phyloP scores from a whole-genome alignment of 2,329 filamentous ascomycete genomes.

The Graphiopsis chlorocephala region DNA sequence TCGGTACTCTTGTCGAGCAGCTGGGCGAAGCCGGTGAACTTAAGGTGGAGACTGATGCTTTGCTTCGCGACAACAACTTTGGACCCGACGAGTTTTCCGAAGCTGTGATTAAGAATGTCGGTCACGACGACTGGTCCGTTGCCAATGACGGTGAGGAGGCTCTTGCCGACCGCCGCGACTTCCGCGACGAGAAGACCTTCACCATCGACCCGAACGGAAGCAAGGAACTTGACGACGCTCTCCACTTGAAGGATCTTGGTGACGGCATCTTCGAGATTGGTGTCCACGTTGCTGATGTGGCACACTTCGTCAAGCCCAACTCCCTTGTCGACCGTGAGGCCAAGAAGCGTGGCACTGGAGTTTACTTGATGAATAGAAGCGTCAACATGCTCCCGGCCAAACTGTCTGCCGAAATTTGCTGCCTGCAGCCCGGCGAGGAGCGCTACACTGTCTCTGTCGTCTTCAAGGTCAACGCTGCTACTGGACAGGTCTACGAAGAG shows the following conservation, averaged over 20 bases:
- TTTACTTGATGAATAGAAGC: constrained; percentile 88
- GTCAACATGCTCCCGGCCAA: constrained; percentile 84
- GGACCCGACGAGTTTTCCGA: constrained; percentile 96
- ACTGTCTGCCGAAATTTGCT: constrained; percentile 83
- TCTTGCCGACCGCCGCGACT: constrained; percentile 77
- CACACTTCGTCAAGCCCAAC: constrained; percentile 95
- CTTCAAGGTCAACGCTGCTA: constrained; percentile 82
- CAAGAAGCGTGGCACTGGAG: constrained; percentile 94
- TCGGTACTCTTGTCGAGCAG: constrained; percentile 95
- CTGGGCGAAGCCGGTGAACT: constrained; percentile 96
- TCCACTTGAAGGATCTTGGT: constrained; percentile 80
- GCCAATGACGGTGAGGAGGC: constrained; percentile 75
- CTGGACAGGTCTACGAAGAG: constrained; percentile 74
- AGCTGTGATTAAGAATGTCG: constrained; percentile 88
- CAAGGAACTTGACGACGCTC: constrained; percentile 84
- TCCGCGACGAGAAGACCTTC: constrained; percentile 83
- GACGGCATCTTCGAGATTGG: constrained; percentile 91
- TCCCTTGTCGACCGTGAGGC: constrained; percentile 95
- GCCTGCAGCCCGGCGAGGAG: constrained; percentile 80
- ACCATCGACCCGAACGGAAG: constrained; percentile 88
- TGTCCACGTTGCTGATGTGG: constrained; percentile 90
- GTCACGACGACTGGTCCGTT: constrained; percentile 86
- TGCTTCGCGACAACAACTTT: constrained; percentile 98
- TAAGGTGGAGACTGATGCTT: constrained; percentile 95
- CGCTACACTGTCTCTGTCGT: constrained; percentile 89